phyloP scores from a whole-genome alignment of 2,329 filamentous ascomycete genomes.

The Hortaea werneckii region DNA sequence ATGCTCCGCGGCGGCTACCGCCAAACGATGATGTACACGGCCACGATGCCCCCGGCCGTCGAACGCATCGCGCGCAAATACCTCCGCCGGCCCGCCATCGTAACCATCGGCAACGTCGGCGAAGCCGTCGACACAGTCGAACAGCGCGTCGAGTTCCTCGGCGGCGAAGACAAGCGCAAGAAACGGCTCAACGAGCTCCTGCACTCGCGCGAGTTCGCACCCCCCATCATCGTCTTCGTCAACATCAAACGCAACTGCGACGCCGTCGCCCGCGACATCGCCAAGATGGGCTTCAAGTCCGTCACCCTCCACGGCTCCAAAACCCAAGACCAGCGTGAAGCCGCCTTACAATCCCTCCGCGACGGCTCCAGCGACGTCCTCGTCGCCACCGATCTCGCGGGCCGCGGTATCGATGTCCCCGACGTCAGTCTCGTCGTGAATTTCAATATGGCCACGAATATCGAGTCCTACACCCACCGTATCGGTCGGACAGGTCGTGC shows the following conservation, averaged over 20 bases:
- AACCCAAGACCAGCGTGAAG: slow-evolving; percentile 95
- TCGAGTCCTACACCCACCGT: slow-evolving; percentile 93
- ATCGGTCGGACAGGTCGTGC: slow-evolving; percentile 95
- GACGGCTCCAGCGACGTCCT: slow-evolving; percentile 74
- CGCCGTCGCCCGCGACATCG: slow-evolving; percentile 85
- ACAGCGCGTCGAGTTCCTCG: slow-evolving; percentile 85
- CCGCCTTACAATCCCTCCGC: slow-evolving; percentile 75
- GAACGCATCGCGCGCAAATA: slow-evolving; percentile 98
- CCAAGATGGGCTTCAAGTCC: slow-evolving; percentile 79
- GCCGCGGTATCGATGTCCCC: slow-evolving; percentile 92
- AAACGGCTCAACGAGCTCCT: slow-evolving; percentile 90
- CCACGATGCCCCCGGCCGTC: slow-evolving; percentile 87
- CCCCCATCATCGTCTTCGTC: slow-evolving; percentile 97
- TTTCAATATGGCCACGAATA: slow-evolving; percentile 94
- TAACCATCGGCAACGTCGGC: slow-evolving; percentile 87
- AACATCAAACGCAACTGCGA: slow-evolving; percentile 99
- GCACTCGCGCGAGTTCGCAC: slow-evolving; percentile 63
- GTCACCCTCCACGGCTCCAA: slow-evolving; percentile 93
- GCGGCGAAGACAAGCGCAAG: slow-evolving; percentile 91
- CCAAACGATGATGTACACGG: slow-evolving; percentile 99
- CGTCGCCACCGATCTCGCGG: slow-evolving; percentile 90
- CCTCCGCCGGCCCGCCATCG: slow-evolving; percentile 80
- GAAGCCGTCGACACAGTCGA: slow-evolving; percentile 97
- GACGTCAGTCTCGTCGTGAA: slow-evolving; percentile 93
- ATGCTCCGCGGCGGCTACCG: slow-evolving; percentile 83